phyloP scores from a whole-genome alignment of 306 rosid species.

The Oemleria cerasiformis region DNA sequence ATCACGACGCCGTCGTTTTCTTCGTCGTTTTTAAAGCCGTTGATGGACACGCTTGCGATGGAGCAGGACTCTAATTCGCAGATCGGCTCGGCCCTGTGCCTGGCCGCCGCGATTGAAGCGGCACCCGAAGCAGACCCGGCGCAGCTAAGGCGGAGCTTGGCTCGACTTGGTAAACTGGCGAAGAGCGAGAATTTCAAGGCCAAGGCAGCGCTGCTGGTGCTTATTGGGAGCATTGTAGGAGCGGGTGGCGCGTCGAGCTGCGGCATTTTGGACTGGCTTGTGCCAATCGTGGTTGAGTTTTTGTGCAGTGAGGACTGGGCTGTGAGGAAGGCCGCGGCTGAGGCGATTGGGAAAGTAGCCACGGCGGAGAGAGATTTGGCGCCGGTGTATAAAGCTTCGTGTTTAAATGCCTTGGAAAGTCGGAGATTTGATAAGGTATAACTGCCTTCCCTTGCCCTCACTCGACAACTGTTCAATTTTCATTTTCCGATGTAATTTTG shows the following conservation, averaged over 20 bases:
- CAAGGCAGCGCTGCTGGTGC: conserved; percentile 67
- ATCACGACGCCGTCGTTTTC: conserved; percentile 74
- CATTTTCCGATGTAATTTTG: neutral
- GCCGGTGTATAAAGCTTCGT: conserved; percentile 45
- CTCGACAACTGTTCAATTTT: neutral
- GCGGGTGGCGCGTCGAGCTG: conserved; percentile 78
- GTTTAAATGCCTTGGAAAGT: conserved; percentile 74
- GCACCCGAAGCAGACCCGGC: conserved; percentile 66
- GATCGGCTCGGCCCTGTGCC: conserved; percentile 94
- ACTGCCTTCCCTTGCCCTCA: neutral
- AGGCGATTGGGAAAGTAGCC: conserved; percentile 76
- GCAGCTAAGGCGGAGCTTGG: conserved; percentile 53
- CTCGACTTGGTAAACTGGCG: conserved; percentile 70
- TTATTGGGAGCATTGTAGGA: conserved; percentile 62
- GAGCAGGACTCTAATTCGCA: conserved; percentile 84
- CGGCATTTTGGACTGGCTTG: conserved; percentile 69
- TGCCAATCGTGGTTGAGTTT: conserved; percentile 69
- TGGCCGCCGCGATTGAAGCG: conserved; percentile 82
- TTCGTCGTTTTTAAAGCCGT: conserved; percentile 61
- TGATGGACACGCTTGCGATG: conserved; percentile 66
- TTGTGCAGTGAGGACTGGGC: conserved; percentile 83
- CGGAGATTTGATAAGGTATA: conserved; percentile 90
- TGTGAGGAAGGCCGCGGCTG: conserved; percentile 87
- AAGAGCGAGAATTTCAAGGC: conserved; percentile 78
- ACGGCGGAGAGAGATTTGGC: conserved; percentile 59